Conservation (phyloP, 768 basidiomycete species). For the Tulasnella sp. region DNA sequence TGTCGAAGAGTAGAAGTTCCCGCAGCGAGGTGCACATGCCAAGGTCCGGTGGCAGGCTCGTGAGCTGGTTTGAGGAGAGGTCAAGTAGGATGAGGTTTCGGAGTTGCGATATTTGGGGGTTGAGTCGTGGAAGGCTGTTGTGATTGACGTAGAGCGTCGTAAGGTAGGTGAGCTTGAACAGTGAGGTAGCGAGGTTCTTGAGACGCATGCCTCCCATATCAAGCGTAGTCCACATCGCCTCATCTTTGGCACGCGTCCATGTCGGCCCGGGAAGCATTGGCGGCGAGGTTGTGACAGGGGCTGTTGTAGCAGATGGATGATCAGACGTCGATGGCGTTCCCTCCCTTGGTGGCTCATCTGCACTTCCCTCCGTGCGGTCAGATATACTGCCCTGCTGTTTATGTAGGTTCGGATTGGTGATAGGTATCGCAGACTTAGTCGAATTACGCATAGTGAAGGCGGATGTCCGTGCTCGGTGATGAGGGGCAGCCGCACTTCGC, state of each 20-base stretch:
- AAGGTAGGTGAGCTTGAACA: conserved; percentile 38
- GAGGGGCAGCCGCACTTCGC: conserved; percentile 72
- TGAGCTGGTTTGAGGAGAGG: conserved; percentile 77
- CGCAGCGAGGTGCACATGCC: conserved; percentile 84
- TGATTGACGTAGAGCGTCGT: conserved; percentile 94
- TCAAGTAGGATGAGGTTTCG: conserved; percentile 83
- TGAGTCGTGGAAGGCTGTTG: conserved; percentile 68
- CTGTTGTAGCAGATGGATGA: conserved; percentile 66
- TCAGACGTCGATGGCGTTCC: conserved; percentile 26
- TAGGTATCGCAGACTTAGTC: conserved; percentile 78
- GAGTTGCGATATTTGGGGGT: conserved; percentile 72
- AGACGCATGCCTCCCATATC: conserved; percentile 95
- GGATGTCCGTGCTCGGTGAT: conserved; percentile 90
- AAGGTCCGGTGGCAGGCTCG: conserved; percentile 68
- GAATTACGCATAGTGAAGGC: conserved; percentile 85
- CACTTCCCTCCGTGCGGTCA: conserved; percentile 25
- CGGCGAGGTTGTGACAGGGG: conserved; percentile 40
- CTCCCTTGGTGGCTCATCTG: conserved; percentile 25
- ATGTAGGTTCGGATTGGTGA: conserved; percentile 69
- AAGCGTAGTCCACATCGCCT: conserved; percentile 77
- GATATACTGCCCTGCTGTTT: conserved; percentile 38
- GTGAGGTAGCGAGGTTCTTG: conserved; percentile 67
- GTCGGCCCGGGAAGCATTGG: conserved; percentile 42
- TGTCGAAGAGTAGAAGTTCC: conserved; percentile 94
- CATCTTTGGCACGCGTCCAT: conserved; percentile 45